Evolutionary conservation across 106 monocot genomes (phyloP), one percentile per base, ranked within the genome.

Genomic region (Chionographis japonica): DNA sequence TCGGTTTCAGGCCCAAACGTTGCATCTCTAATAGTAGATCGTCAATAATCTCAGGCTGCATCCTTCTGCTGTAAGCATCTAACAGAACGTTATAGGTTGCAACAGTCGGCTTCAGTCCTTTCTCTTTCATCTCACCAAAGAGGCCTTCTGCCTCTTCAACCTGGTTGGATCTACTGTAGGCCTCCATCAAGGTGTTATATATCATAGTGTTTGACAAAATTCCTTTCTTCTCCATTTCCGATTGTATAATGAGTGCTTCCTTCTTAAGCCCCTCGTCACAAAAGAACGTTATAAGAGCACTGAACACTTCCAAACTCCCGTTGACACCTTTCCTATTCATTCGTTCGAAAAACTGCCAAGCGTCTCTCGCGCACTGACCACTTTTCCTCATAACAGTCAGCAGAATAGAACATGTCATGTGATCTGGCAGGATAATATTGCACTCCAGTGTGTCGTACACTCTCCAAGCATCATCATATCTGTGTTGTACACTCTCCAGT

Each of bases 111-210:
- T 80, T 69, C 43, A 98, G 17, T 6, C 79, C 89, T 74, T 83
- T 92, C 40, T 85, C 82, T 63, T 70, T 97, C 92, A 97, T 85
- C 74, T 98, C 97, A 69, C 12, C 39, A 66, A 92, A 90, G 59
- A 98, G 83, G 17, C 92, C 92, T 74, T 98, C 97, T 40, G 84
- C 97, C 64, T 98, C 91, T 58, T 90, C 97, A 53, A 98, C 54
- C 75, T 92, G 81, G 43, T 81, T 70, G 50, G 86, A 81, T 79
- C 92, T 98, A 18, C 77, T 75, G 60, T 85, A 98, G 38, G 97
- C 84, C 71, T 98, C 64, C 80, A 98, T 92, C 56, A 98, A 85
- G 4, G 89, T 98, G 75, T 98, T 92, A 37, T 98, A 98, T 68
- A 98, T 87, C 18, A 87, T 78, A 16, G 66, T 66, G 58, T 89